Evolutionary conservation across 805 yeast species (phyloP).

Genomic region (Wickerhamomyces silvicola): DNA sequence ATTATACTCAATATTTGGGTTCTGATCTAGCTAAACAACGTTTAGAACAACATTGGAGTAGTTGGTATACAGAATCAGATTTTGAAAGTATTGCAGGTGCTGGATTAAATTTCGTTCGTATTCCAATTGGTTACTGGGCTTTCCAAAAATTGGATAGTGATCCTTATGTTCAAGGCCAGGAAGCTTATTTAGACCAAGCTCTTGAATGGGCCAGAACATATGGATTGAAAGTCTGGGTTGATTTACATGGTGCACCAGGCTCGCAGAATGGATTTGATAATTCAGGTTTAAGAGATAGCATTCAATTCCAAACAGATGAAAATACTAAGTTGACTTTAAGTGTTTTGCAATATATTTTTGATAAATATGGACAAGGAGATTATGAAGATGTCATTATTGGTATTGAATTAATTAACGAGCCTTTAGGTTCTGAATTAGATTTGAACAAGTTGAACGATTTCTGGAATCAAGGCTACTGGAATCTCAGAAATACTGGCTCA

Average conservation of each 20-base stretch:
- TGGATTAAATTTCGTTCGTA: constrained; percentile 66
- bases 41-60: constrained; percentile 47
- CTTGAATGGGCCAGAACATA: constrained; percentile 59
- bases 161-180: constrained; percentile 65
- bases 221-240: constrained; percentile 64
- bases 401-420: constrained; percentile 84
- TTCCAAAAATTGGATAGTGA: constrained; percentile 36
- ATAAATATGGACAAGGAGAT: constrained; percentile 55
- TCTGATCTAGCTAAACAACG: constrained; percentile 34
- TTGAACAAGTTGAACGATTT: constrained; percentile 52
- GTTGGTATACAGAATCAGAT: constrained; percentile 55
- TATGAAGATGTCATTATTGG: constrained; percentile 74
- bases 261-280: constrained; percentile 86
- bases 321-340: constrained; percentile 48
- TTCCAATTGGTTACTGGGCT: constrained; percentile 84
- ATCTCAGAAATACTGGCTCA: constrained; percentile 50
- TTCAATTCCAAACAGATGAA: constrained; percentile 48
- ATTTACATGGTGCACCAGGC: constrained; percentile 78
- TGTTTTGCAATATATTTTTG: constrained; percentile 48
- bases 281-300: constrained; percentile 54
- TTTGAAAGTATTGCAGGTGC: constrained; percentile 40
- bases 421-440: constrained; percentile 67
- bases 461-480: constrained; percentile 55
- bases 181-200: constrained; percentile 55
- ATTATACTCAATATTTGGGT: constrained; percentile 45